phyloP scores from a whole-genome alignment of 768 basidiomycete genomes.

The Neoboletus subvelutipes region DNA sequence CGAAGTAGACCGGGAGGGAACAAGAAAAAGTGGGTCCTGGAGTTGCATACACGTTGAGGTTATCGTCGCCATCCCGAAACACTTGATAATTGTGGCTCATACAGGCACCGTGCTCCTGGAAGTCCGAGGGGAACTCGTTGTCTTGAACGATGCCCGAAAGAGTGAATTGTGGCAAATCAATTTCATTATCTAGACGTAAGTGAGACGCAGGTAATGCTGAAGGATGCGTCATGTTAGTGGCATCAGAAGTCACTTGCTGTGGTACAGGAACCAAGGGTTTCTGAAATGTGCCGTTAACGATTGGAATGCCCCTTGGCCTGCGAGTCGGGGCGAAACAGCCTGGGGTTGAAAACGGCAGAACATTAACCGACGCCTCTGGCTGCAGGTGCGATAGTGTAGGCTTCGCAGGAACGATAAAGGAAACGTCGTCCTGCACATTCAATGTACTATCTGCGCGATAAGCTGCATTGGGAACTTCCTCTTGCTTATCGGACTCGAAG shows the following conservation, averaged over 20 bases:
- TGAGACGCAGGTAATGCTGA: slow-evolving; percentile 4
- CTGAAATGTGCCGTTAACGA: background rate
- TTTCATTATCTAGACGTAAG: slow-evolving; percentile 22
- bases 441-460: background rate
- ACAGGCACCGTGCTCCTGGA: slow-evolving; percentile 4
- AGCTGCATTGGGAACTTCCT: background rate
- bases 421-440: background rate
- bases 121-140: slow-evolving; percentile 14
- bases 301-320: background rate
- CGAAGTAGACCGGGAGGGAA: slow-evolving; percentile 45
- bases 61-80: slow-evolving; percentile 2
- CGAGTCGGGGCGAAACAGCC: slow-evolving; percentile 18
- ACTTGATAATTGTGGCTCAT: background rate
- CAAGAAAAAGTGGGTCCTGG: slow-evolving; percentile 44
- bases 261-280: slow-evolving; percentile 1
- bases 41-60: slow-evolving; percentile 38
- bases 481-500: slow-evolving; percentile 17
- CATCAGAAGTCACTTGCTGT: slow-evolving; percentile 11
- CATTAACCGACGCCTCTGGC: background rate
- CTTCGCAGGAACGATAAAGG: background rate
- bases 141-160: slow-evolving; percentile 9
- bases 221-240: slow-evolving; percentile 10
- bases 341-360: slow-evolving; percentile 27
- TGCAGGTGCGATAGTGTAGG: background rate
- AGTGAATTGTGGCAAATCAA: slow-evolving; percentile 1